Evolutionary conservation across 1,284 basidiomycete genomes (phyloP), one percentile per base, ranked within the genome.

Genomic region (Leucoagaricus sp.): DNA sequence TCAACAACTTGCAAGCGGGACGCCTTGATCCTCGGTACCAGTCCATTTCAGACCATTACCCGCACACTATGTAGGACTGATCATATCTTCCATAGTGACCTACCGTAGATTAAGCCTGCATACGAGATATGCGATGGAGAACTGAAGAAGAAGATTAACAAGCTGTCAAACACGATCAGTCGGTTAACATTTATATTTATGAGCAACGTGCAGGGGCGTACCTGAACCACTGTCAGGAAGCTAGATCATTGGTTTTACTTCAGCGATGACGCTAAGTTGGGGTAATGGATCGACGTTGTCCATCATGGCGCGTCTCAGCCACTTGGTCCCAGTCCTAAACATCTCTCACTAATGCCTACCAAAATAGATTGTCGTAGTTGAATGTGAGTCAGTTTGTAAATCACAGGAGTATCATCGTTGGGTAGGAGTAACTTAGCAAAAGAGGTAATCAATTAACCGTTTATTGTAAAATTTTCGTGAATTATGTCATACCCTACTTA

Each of bases 171-270:
- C 36, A 38, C 36, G 36, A 38, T 38, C 36, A n/a, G 36, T 38
- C 36, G 36, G 36, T 38, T 38, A 38, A 38, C 36, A 25, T 8
- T 48, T 33, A 3, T 8, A 31, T 17, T 19, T 31, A 12, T 26
- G 23, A 46, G 28, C 23, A 4, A 4, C 26, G 28, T 15, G 23
- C 7, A 15, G 15, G 25, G 10, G 19, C 45, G 19, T 28, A 40
- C 83, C 93, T 4, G 91, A 91, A 4, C 93, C n/a, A n/a, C n/a
- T n/a, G n/a, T n/a, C 93, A 53, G 91, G 89, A 5, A 89, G 89
- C 61, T 94, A 91, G 13, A n/a, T n/a, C n/a, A n/a, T n/a, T n/a
- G n/a, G n/a, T n/a, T n/a, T n/a, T n/a, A n/a, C n/a, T n/a, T n/a
- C n/a, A n/a, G n/a, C n/a, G n/a, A n/a, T n/a, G n/a, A n/a, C n/a